Evolutionary conservation across 495 filamentous ascomycete genomes (phyloP).

Genomic region (Talaromyces wortmannii): DNA sequence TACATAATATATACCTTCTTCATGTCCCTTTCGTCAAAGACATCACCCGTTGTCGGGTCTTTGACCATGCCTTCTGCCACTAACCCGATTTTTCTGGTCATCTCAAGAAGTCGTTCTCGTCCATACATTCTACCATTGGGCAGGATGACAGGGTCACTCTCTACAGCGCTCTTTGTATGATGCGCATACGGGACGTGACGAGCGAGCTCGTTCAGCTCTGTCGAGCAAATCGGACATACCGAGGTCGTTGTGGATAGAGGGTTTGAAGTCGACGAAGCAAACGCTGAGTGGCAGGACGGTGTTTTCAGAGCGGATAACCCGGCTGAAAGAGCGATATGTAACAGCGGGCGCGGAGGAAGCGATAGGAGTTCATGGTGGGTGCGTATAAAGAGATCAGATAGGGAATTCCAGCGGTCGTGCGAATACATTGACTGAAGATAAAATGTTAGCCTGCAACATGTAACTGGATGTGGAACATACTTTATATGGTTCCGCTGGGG

Average conservation of each 20-base stretch:
- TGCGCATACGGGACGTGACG: slow-evolving; percentile 86
- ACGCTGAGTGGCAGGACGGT: slow-evolving; percentile 78
- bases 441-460: slow-evolving; percentile 6
- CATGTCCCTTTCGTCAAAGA: slow-evolving; percentile 52
- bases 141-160: slow-evolving; percentile 76
- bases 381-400: slow-evolving; percentile 75
- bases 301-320: slow-evolving; percentile 95
- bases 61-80: slow-evolving; percentile 56
- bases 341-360: slow-evolving; percentile 75
- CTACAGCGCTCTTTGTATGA: slow-evolving; percentile 87
- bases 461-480: slow-evolving; percentile 28
- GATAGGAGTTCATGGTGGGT: slow-evolving; percentile 84
- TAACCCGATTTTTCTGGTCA: slow-evolving; percentile 58
- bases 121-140: slow-evolving; percentile 88
- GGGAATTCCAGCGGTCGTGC: slow-evolving; percentile 59
- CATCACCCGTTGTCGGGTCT: slow-evolving; percentile 71
- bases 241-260: slow-evolving; percentile 51
- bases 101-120: slow-evolving; percentile 60
- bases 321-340: slow-evolving; percentile 86
- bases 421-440: slow-evolving; percentile 61
- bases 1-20: slow-evolving; percentile 89
- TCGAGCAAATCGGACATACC: slow-evolving; percentile 92
- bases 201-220: slow-evolving; percentile 87
- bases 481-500: slow-evolving; percentile 53
- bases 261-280: slow-evolving; percentile 51